Evolutionary conservation across 139 green algal genomes (phyloP).

Genomic region (Zygnema cylindricum): DNA sequence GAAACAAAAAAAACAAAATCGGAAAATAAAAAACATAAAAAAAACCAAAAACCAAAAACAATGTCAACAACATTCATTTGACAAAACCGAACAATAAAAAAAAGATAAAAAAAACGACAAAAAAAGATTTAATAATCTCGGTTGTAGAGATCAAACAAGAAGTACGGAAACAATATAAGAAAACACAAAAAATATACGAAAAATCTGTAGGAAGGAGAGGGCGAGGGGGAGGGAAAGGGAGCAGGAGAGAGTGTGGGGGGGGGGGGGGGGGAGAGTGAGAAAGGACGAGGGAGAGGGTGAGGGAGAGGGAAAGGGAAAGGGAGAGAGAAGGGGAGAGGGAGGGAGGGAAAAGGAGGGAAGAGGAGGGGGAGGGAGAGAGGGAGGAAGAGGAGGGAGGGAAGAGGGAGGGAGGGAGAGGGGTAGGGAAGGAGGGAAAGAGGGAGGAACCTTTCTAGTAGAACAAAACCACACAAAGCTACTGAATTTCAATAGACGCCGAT

Average conservation of each 20-base stretch:
- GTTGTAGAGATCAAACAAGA: too few species aligned
- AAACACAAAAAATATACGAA: neutral
- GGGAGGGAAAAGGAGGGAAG: neutral
- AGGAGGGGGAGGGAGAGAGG: neutral
- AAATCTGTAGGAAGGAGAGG: neutral
- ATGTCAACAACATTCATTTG: too few species aligned
- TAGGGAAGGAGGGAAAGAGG: neutral
- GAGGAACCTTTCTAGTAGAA: too few species aligned
- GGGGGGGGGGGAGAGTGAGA: neutral
- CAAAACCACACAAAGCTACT: too few species aligned
- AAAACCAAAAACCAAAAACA: neutral
- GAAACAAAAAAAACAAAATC: conserved; percentile 1
- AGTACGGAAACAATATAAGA: too few species aligned
- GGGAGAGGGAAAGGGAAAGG: neutral
- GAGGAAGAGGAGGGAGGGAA: neutral
- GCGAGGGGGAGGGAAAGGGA: neutral
- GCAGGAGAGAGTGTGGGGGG: neutral
- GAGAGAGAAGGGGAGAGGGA: neutral
- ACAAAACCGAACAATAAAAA: too few species aligned
- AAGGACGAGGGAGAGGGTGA: neutral
- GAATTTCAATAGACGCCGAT: too few species aligned
- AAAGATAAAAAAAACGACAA: too few species aligned
- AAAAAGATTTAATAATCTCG: too few species aligned
- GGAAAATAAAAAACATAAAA: neutral
- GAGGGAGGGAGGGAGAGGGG: neutral